phyloP scores from a whole-genome alignment of 345 rosid species.

The Populus alba region DNA sequence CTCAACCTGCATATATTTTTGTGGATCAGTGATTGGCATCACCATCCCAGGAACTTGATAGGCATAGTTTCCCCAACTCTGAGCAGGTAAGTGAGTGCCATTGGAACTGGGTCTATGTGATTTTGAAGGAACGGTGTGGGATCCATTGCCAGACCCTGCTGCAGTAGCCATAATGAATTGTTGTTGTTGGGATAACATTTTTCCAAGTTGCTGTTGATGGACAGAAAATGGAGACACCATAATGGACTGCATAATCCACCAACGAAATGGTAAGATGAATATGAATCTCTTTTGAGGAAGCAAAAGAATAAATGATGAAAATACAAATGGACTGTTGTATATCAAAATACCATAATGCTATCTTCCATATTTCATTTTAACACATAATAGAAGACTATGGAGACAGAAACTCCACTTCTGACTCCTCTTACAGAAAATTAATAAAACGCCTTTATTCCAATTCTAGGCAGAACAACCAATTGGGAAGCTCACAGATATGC shows the following conservation, averaged over 20 bases:
- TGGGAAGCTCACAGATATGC: neutral
- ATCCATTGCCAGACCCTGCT: neutral
- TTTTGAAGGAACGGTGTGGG: conserved; percentile 18
- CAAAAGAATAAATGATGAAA: too few relatives aligned
- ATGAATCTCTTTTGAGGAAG: too few relatives aligned
- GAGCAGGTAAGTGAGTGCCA: conserved; percentile 19
- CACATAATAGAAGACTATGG: neutral
- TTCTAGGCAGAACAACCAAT: neutral
- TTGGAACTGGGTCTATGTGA: conserved; percentile 18
- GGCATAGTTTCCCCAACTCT: conserved; percentile 21
- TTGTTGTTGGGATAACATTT: conserved; percentile 11
- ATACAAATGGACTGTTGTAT: too few relatives aligned
- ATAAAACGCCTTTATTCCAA: neutral
- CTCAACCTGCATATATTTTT: conserved; percentile 39
- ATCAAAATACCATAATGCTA: neutral
- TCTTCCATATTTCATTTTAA: neutral
- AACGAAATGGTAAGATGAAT: too few relatives aligned
- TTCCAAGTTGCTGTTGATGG: conserved; percentile 78
- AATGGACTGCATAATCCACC: conserved; percentile 54
- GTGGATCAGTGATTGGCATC: conserved; percentile 24
- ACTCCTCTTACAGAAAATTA: neutral
- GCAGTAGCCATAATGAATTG: conserved; percentile 1
- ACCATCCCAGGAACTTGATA: conserved; percentile 39
- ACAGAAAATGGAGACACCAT: conserved; percentile 76
- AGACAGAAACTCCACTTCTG: neutral